Base-by-base conservation (phyloP, 345 rosid species). In the Passiflora organensis region DNA sequence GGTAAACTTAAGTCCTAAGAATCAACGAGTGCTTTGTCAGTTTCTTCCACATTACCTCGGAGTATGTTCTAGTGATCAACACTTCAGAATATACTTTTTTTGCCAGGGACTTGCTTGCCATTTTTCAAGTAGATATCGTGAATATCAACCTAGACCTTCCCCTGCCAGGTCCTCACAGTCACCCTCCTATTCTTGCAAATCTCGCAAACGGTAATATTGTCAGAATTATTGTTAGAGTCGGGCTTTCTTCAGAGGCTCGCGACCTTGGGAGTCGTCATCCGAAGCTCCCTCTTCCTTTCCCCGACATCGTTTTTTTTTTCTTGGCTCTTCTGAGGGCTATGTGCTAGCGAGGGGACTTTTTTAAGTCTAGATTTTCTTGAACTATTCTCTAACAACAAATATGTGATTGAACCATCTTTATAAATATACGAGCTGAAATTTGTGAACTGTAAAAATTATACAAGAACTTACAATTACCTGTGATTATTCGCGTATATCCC, bases 121-220 rank as follows among this genome's bases (percentile, higher is more conserved):
- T 89, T 95, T 50, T 86, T 89, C 69, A 70, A 32, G 63, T 82
- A 93, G 58, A 93, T 86, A 77, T 93, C 99, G 51, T 95, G 95
- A 64, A 93, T 84, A 57, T 93, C 95, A 34, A 93, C 77, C 81
- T 86, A 80, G 20, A 84, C 72, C 53, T 56, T 80, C 10, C 95
- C 96, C 28, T 84, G 76, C 94, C 91, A 93, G 55, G 75, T 80
- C 82, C 95, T 71, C 62, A 93, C 96, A 11, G 87, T 57, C 24
- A 93, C 91, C 70, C 87, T 86, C 76, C 95, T 70, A 43, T 79
- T 93, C 82, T 79, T 89, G 20, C 95, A 84, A 53, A 91, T 72
- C 96, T 86, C 87, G 78, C 96, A 93, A 70, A 84, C 79, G 39
- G 84, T 63, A 72, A 86, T 82, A 51, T 69, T 84, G 48, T 77